Evolutionary conservation across 2,329 filamentous ascomycete genomes (phyloP), one percentile per base, ranked within the genome.

Genomic region (Ilyonectria mors-panacis): DNA sequence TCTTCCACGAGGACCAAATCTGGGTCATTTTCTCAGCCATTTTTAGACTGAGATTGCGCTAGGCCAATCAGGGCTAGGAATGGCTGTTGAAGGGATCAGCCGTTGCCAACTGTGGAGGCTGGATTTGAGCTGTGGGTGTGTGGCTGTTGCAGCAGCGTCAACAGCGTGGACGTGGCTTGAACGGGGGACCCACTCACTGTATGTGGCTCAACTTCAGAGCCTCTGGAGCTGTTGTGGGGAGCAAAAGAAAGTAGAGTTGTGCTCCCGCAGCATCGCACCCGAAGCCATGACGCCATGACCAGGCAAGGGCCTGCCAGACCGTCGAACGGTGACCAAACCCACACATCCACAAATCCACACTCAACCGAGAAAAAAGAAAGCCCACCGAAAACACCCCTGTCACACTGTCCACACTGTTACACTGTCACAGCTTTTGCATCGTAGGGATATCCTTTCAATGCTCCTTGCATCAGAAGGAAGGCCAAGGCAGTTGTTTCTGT

Each of bases 1-100:
- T 50, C 59, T 30, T 23, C 33, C 59, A 71, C 44, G 45, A 71
- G 66, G 67, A 33, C 69, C 67, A 72, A 75, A 72, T 72, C 71
- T 73, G 67, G 63, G 61, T 62, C 62, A 62, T 62, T 45, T 26
- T 56, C 39, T 15, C 13, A 19, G 33, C 63, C 66, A 66, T 68
- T 68, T 74, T 66, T 59, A 59, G 63, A 71, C 42, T 28, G 45
- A 56, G 65, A 72, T 67, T 58, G 19, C 8, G 53, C 73, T 75
- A 72, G 42, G 13, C 50, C 55, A 1, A 42, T 44, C 13, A 12
- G 50, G 45, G 19, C 28, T 63, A 58, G 44, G 28, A 23, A 15
- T 7, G 33, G 42, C 30, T 37, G 42, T 56, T 59, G 63, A n/a
- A 2, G 19, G 51, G 65, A 39, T 47, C 56, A 53, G 13, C 15